These are phyloP conservation scores for Laetiporus sulphureus DNA, from an alignment of 1,284 basidiomycete genomes.

Conservation along the genomic window DNA sequence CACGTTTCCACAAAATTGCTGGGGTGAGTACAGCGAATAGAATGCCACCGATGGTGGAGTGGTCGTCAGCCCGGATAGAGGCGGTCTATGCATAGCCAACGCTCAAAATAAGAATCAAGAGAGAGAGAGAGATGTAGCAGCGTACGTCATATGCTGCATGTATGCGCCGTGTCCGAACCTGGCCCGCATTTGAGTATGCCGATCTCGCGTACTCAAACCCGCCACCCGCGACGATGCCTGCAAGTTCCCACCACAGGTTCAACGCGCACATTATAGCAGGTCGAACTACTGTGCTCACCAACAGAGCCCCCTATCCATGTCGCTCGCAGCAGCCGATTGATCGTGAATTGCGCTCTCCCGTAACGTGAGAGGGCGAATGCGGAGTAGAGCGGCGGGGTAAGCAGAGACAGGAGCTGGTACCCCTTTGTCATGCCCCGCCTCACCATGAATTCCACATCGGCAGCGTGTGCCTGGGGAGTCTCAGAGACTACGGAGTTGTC, in stretches of 20 bases:
- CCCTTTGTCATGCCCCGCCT: constrained; percentile 57
- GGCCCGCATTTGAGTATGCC: constrained; percentile 32
- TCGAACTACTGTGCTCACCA: constrained; percentile 31
- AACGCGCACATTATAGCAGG: not conserved
- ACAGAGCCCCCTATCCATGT: constrained; percentile 61
- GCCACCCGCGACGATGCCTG: constrained; percentile 36
- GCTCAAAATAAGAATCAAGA: not conserved
- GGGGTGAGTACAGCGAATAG: constrained; percentile 56
- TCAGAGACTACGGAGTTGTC: constrained; percentile 19
- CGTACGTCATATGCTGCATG: constrained; percentile 50
- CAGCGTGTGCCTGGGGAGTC: constrained; percentile 23
- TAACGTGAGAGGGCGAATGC: constrained; percentile 45
- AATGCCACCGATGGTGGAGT: constrained; percentile 62
- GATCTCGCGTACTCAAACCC: constrained; percentile 39
- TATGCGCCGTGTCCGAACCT: constrained; percentile 33
- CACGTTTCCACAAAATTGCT: constrained; percentile 63
- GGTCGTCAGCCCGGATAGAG: constrained; percentile 56
- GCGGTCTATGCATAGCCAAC: constrained; percentile 34
- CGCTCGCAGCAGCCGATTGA: constrained; percentile 57
- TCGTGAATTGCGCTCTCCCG: constrained; percentile 43
- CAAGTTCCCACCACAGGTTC: constrained; percentile 6
- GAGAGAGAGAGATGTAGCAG: constrained; percentile 2
- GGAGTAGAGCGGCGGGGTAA: constrained; percentile 53
- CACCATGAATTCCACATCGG: constrained; percentile 45
- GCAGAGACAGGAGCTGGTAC: constrained; percentile 55